A percentile compares a stretch with the other conserved stretches of the same genome.
These are phyloP conservation scores for Xenosphaeropsis pyriputrescens DNA, from an alignment of 2,329 filamentous ascomycete genomes.

Conservation along the genomic window DNA sequence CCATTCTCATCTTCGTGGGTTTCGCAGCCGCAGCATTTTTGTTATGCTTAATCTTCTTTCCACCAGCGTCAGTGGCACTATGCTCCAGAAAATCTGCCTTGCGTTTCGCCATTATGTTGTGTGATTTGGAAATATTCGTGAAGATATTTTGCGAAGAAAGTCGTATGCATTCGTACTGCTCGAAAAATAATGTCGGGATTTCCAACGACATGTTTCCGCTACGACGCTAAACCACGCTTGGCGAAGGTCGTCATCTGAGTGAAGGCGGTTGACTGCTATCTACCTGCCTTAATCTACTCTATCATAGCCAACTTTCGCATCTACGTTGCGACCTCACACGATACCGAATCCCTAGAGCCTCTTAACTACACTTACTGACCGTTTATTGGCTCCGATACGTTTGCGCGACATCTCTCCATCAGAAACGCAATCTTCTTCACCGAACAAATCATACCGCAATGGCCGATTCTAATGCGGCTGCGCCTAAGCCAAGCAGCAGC, in stretches of 20 bases:
- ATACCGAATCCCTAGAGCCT: neutral
- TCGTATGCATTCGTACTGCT: no score
- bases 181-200: constrained; percentile 2
- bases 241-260: constrained; percentile 2
- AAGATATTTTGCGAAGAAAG: no score
- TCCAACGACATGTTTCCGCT: constrained; percentile 2
- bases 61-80: constrained; percentile 4
- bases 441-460: constrained; percentile 25
- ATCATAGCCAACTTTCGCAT: no score
- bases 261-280: no score
- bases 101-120: constrained; percentile 16
- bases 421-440: no score
- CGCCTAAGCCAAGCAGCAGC: constrained; percentile 95
- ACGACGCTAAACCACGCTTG: constrained; percentile 1
- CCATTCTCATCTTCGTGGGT: constrained; percentile 15
- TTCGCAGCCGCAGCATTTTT: neutral
- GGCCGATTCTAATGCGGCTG: constrained; percentile 54
- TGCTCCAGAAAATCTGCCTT: constrained; percentile 15
- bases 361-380: neutral
- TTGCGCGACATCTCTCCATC: no score
- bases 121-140: neutral
- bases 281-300: no score
- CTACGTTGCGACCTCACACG: no score
- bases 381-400: neutral
- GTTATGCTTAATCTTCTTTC: constrained; percentile 15